Conservation (phyloP, 164 flowering plant species). For the Macadamia tetraphylla region DNA sequence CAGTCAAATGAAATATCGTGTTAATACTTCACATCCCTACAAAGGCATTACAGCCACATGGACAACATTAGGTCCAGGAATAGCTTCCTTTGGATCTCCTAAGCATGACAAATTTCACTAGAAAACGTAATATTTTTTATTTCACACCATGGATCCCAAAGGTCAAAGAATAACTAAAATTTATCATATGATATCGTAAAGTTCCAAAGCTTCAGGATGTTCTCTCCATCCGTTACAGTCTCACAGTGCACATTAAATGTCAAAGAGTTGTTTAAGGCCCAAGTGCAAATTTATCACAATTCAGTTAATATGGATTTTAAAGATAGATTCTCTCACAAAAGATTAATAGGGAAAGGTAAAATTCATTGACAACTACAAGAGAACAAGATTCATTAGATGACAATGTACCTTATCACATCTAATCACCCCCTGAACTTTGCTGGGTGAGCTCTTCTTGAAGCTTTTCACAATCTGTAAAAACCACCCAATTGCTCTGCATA, state of each 20-base stretch:
- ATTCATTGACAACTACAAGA: not conserved
- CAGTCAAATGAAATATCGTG: not conserved
- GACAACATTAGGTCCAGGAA: constrained; percentile 92
- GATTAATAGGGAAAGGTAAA: not conserved
- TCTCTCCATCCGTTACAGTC: constrained; percentile 49
- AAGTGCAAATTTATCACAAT: not conserved
- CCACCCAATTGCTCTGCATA: too few species aligned
- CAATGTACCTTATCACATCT: too few species aligned
- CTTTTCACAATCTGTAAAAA: too few species aligned
- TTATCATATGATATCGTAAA: constrained; percentile 87
- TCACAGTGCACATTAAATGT: too few species aligned
- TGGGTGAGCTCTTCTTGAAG: too few species aligned
- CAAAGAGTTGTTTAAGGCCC: too few species aligned
- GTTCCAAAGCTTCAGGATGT: constrained; percentile 51
- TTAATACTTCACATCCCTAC: not conserved
- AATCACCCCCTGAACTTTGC: not conserved
- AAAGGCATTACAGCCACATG: constrained; percentile 59
- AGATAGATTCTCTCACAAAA: not conserved
- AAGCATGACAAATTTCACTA: constrained; percentile 90
- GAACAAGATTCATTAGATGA: too few species aligned
- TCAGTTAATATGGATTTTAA: not conserved
- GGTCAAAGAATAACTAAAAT: constrained; percentile 69
- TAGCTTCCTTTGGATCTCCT: constrained; percentile 85
- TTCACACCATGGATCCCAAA: constrained; percentile 88
- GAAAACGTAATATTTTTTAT: too few species aligned